These are phyloP conservation scores for maize (Zea mays) DNA, from an alignment of 176 grass and related monocot species.

Conservation along the genomic window Zm-B73-REFERENCE-NAM-5.0 NC_050100.1:219904501-219905000, in stretches of 20 bases:
- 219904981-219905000: background rate
- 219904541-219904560: no score
- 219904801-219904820: background rate
- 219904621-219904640: no score
- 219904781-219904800: background rate
- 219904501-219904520: no score
- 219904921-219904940: background rate
- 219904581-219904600: no score
- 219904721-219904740: background rate
- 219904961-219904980: slow-evolving; percentile 1
- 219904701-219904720: background rate
- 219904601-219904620: no score
- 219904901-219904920: background rate
- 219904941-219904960: background rate
- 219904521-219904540: no score
- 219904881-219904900: background rate
- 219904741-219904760: background rate
- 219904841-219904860: background rate
- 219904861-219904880: background rate
- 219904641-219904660: no score
- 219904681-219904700: background rate
- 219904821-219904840: background rate
- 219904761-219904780: background rate
- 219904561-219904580: no score
- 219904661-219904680: background rate